Evolutionary conservation across 2,329 filamentous ascomycete species (phyloP).

Genomic region (Epichloe coenophiala): DNA sequence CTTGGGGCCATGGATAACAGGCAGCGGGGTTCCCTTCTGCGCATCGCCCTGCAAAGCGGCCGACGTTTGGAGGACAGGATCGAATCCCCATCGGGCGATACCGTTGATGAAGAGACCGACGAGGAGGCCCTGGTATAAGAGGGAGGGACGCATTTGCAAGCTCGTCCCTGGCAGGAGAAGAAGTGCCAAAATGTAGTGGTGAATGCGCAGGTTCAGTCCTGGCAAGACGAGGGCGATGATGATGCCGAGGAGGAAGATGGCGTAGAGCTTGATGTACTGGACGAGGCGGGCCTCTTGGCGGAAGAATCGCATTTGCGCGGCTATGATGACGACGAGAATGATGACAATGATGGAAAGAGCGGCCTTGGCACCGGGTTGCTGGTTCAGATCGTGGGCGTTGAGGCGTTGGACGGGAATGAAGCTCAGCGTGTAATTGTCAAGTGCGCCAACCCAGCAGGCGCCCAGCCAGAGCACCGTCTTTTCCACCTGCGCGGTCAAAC

Average conservation of each 20-base stretch:
- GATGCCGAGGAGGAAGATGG: slow-evolving; percentile 51
- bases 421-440: slow-evolving; percentile 92
- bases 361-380: slow-evolving; percentile 77
- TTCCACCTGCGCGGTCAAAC: slow-evolving; percentile 71
- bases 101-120: slow-evolving; percentile 91
- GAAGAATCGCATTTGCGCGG: slow-evolving; percentile 73
- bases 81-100: slow-evolving; percentile 87
- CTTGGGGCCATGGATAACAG: slow-evolving; percentile 31
- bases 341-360: slow-evolving; percentile 70
- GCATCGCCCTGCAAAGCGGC: slow-evolving; percentile 55
- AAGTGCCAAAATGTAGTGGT: slow-evolving; percentile 87
- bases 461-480: slow-evolving; percentile 87
- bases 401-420: slow-evolving; percentile 87
- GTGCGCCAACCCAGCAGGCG: slow-evolving; percentile 74
- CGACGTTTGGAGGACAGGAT: slow-evolving; percentile 73
- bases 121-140: slow-evolving; percentile 81
- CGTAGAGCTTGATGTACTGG: slow-evolving; percentile 66
- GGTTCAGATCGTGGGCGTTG: slow-evolving; percentile 76
- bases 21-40: slow-evolving; percentile 49
- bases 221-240: slow-evolving; percentile 60
- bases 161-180: slow-evolving; percentile 78
- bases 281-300: slow-evolving; percentile 72
- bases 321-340: slow-evolving; percentile 51
- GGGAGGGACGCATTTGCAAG: slow-evolving; percentile 71
- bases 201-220: slow-evolving; percentile 69